Evolutionary conservation across 306 rosid genomes (phyloP).

Genomic region (Prunus mume): DNA sequence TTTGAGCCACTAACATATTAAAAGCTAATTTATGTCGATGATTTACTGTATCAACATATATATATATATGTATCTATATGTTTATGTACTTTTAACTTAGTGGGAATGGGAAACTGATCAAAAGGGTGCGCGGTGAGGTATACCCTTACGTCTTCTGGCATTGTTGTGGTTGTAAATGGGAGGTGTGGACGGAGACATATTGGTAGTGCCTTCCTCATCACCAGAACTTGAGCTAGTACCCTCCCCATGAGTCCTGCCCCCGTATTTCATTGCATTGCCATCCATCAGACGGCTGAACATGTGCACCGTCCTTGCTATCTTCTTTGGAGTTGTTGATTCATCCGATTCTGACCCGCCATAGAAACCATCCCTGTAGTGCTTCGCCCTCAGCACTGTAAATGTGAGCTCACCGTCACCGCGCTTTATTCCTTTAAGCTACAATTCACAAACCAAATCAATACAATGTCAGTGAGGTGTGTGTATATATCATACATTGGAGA

Average conservation of each 20-base stretch:
- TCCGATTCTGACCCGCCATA: conserved; percentile 36
- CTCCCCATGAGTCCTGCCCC: neutral
- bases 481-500: neutral
- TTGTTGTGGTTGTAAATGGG: conserved; percentile 41
- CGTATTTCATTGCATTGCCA: conserved; percentile 7
- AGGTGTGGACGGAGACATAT: conserved; percentile 40
- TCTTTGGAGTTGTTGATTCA: conserved; percentile 36
- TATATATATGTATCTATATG: neutral
- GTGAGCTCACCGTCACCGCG: conserved; percentile 37
- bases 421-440: conserved; percentile 39
- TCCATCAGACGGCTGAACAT: conserved; percentile 28
- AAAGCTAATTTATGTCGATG: neutral
- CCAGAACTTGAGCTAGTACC: conserved; percentile 15
- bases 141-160: conserved; percentile 49
- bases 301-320: conserved; percentile 20
- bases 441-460: neutral
- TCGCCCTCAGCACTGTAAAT: conserved; percentile 29
- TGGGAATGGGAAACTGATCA: conserved; percentile 12
- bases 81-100: neutral
- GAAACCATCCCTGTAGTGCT: conserved; percentile 16
- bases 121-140: conserved; percentile 51
- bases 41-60: neutral
- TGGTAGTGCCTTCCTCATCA: conserved; percentile 21
- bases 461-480: neutral
- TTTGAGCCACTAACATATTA: neutral